Evolutionary conservation across 129 eudicot genomes (phyloP).

Genomic region (Apium graveolens): DNA sequence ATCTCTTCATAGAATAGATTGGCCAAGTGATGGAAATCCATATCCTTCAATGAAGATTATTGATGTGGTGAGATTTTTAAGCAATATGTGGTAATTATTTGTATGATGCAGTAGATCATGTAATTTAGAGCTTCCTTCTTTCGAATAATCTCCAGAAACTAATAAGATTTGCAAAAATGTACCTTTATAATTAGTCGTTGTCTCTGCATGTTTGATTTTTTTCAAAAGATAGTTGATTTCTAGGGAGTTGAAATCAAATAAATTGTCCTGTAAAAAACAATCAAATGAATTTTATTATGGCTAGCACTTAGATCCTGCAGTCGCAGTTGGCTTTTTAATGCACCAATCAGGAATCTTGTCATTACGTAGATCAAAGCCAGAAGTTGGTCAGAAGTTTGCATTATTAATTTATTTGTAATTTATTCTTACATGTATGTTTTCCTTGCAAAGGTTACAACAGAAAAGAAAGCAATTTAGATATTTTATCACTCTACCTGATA

Average conservation of each 20-base stretch:
- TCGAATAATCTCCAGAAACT: neutral
- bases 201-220: neutral
- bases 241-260: neutral
- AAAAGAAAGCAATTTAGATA: neutral
- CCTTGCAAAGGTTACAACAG: neutral
- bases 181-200: neutral
- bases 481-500: neutral
- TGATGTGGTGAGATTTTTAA: slow-evolving; percentile 64
- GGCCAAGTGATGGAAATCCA: slow-evolving; percentile 57
- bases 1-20: slow-evolving; percentile 81
- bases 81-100: neutral
- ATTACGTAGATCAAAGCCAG: neutral
- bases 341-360: neutral
- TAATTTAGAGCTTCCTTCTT: neutral
- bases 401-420: neutral
- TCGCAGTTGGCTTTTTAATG: neutral
- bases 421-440: neutral
- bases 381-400: neutral
- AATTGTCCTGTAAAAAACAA: no score
- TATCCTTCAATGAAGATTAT: slow-evolving; percentile 31
- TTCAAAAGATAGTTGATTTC: neutral
- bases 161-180: neutral
- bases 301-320: neutral
- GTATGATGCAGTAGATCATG: neutral
- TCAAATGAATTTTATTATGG: neutral